Evolutionary conservation across 495 filamentous ascomycete species (phyloP), one percentile per base, ranked within the genome.

Genomic region (Physcia stellaris): DNA sequence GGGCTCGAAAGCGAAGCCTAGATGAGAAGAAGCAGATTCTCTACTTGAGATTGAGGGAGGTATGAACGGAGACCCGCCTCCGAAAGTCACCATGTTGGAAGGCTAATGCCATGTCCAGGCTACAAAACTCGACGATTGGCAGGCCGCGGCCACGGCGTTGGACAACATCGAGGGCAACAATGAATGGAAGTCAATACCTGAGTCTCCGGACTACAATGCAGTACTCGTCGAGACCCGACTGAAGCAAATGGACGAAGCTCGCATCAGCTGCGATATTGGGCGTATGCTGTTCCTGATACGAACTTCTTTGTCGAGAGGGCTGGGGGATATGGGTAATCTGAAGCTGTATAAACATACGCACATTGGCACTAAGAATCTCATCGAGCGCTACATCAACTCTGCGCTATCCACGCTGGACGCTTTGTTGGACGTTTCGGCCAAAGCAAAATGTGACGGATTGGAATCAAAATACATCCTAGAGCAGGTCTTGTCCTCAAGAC

Each of bases 241-340:
- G 24, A 62, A 65, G 40, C 74, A 85, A 43, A 65, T 95, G 35
- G 77, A 92, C 35, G 70, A 81, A 16, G 86, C 85, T 24, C 73
- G 83, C 12, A 66, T 67, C 18, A 79, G 66, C 49, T 76, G 77
- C 46, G 86, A 95, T 61, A 70, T 83, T 41, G 66, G 64, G 30
- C 62, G 59, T 22, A 88, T 94, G 82, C 61, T 90, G 41, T 80
- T 82, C 45, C 66, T 88, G 20, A 65, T 94, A 24, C 77, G 87
- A 27, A 94, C 87, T 0, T 66, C 80, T 4, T 54, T 95, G 37
- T 83, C 79, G 23, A 78, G 87, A 22, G 75, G 85, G 46, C 52
- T 94, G 24, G 88, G 85, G 9, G 80, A 77, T 43, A 94, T 94
- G 80, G 83, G 79, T 35, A 81, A 86, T 54, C 66, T 78, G 7